Percentiles rank a stretch among this genome's conserved stretches.
Evolutionary conservation across 768 basidiomycete species (phyloP).

Genomic region (Sporobolomyces phaffii): DNA sequence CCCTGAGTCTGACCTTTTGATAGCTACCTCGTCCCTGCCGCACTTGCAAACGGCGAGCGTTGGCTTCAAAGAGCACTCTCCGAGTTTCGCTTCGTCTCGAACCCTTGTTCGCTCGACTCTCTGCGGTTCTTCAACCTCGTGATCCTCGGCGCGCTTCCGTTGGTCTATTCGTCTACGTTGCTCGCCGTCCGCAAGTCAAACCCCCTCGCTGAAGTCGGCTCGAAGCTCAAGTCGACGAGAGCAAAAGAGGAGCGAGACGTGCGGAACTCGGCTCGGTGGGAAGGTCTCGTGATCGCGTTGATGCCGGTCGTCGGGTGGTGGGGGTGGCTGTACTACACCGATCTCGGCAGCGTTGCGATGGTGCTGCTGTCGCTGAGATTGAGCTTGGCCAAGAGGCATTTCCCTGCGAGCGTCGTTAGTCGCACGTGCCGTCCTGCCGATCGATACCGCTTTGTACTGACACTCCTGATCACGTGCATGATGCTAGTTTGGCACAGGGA

Average conservation of each 20-base stretch:
- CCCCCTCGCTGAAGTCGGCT: not conserved
- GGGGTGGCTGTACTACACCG: conserved; percentile 88
- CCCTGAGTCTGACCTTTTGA: too few species aligned
- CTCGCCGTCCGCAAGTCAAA: conserved; percentile 55
- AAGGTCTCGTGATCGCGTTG: conserved; percentile 61
- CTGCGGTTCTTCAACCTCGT: conserved; percentile 71
- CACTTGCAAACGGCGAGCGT: conserved; percentile 53
- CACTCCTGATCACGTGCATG: too few species aligned
- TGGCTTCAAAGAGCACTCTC: too few species aligned
- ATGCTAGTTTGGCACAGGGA: too few species aligned
- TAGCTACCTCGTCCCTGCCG: conserved; percentile 71
- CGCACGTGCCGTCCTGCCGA: too few species aligned
- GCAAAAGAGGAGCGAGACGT: not conserved
- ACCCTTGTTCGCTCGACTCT: conserved; percentile 58
- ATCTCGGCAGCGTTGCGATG: conserved; percentile 69
- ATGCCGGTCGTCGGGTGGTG: conserved; percentile 91
- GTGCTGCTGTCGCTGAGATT: conserved; percentile 62
- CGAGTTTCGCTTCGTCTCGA: conserved; percentile 48
- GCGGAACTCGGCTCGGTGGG: conserved; percentile 43
- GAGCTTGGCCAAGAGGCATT: conserved; percentile 59
- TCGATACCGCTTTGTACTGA: too few species aligned
- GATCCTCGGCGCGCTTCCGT: conserved; percentile 60
- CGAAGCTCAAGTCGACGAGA: not conserved
- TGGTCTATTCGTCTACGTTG: conserved; percentile 52
- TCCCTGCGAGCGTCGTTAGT: conserved; percentile 66